Evolutionary conservation across 805 yeast species (phyloP), one percentile per base, ranked within the genome.

Genomic region (Saccharomyces jurei): DNA sequence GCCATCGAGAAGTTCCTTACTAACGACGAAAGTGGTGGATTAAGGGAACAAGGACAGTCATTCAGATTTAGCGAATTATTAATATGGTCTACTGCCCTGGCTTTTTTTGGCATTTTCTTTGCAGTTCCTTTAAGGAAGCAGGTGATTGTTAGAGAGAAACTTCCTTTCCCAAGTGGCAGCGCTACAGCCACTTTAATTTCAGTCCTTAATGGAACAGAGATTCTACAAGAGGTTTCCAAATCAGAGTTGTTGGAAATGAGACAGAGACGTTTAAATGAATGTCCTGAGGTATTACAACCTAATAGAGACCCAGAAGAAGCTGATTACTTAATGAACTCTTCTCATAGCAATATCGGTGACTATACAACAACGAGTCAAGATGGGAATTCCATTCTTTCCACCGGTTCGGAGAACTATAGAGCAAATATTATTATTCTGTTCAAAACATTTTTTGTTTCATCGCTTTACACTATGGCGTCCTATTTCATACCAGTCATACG

Each of bases 121-220:
- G 97, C 98, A 2, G 82, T 92, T 28, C 92, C 97, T 0, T 74
- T 92, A 51, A 77, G 98, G 58, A 81, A 80, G 57, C 96, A 90
- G 66, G 96, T 91, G 21, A 85, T 92, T 36, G 81, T 90, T n/a
- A 82, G 81, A 62, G 96, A 90, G 63, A 88, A 88, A 64, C 77
- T 94, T 41, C 88, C 91, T 1, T 92, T 92, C 65, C 99, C 99
- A 0, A 87, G 96, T 46, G 99, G 99, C 0, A 82, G 88, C 58
- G 98, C 99, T 2, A 94, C 98, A 0, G 98, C 97, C 0, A 89
- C 96, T 2, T 75, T 92, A 60, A 92, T 92, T 22, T 81, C 91
- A 1, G 97, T 94, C 1, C 75, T 92, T 32, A 96, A 88, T 70
- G 85, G 87, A 29, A 81, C 89, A 0, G 81, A 79, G 48, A 67